Base-by-base conservation (phyloP, 2,329 filamentous ascomycete genomes). In the Lecanosticta acicola region DNA sequence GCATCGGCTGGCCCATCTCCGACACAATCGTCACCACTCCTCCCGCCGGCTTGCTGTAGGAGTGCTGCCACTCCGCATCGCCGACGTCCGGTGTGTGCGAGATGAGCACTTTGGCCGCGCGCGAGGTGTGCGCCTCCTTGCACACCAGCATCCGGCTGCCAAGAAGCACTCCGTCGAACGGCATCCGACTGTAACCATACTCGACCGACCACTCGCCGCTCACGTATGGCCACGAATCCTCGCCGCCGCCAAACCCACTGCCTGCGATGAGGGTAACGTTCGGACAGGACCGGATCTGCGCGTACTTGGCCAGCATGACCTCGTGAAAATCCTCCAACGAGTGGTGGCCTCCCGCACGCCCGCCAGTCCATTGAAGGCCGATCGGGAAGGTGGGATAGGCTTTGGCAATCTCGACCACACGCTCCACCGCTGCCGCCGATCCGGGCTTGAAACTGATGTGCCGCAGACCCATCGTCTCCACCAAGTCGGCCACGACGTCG, bases 1-100 rank as follows among this genome's bases (percentile, higher is more conserved):
- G 91, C 52, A 97, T 97, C 7, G 91, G 91, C 74, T 97, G 90
- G 34, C 91, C 91, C 91, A 96, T 96, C 71, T 97, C 91, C 1
- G 91, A 96, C 51, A 87, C 80, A 39, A 97, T 90, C 17, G 91
- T 96, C 59, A 96, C 88, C 50, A 97, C 81, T 64, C 91, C 91
- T 60, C 91, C 91, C 46, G 88, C 84, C 20, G 87, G 76, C 14
- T 85, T 85, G 71, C 89, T 87, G 73, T 94, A 94, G 4, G 87
- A 91, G 69, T 88, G 81, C 69, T 94, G 87, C 88, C 88, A 95
- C 55, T 89, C 76, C 48, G 66, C 68, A 60, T 94, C 87, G 41
- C 84, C 82, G 32, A 94, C 73, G 63, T 89, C 89, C 50, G 81
- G 78, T 2, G 88, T 87, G 47, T 88, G 85, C 32, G 84, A 81